Base-by-base conservation (phyloP, 2,329 filamentous ascomycete species). In the Aspergillus melleus region DNA sequence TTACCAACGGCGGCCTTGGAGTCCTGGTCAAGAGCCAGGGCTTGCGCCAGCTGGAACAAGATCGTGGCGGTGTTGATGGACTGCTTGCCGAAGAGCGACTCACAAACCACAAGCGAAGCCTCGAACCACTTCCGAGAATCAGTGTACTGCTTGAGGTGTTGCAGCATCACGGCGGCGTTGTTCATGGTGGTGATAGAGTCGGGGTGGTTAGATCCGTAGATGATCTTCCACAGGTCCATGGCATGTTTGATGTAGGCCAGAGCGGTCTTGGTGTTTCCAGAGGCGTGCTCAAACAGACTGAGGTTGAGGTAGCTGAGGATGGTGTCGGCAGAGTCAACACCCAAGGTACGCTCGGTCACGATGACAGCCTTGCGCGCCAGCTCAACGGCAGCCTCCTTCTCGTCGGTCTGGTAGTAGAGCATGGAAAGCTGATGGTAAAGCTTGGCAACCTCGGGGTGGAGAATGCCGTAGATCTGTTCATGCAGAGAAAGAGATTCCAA, bases 111-210 rank as follows among this genome's bases (percentile, higher is more conserved):
- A 54, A 98, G 86, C 10, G 93, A 96, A 65, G 92, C 90, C 77
- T 98, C 95, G 73, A 99, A 99, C 95, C 95, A 99, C 63, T 94
- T 84, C 54, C 95, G 89, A 50, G 94, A 98, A 78, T 96, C 92
- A 69, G 94, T 89, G 80, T 96, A 99, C 62, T 90, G 88, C 83
- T 98, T 96, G 69, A 97, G 85, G 58, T 92, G 89, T 78, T 99
- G 95, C 60, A 99, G 87, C 95, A 99, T 99, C 61, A 99, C 95
- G 8, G 95, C 95, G 20, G 92, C 94, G 72, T 99, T 99, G 85
- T 98, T 99, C 78, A 98, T 90, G 16, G 95, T 98, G 9, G 96
- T 99, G 78, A 99, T 97, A 9, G 92, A 96, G 79, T 99, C 95
- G 3, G 95, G 95, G 78, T 99, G 95, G 70, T 92, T 90, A 30